Conservation (phyloP, 1,139 yeast species). For the Geotrichum fermentans region DNA sequence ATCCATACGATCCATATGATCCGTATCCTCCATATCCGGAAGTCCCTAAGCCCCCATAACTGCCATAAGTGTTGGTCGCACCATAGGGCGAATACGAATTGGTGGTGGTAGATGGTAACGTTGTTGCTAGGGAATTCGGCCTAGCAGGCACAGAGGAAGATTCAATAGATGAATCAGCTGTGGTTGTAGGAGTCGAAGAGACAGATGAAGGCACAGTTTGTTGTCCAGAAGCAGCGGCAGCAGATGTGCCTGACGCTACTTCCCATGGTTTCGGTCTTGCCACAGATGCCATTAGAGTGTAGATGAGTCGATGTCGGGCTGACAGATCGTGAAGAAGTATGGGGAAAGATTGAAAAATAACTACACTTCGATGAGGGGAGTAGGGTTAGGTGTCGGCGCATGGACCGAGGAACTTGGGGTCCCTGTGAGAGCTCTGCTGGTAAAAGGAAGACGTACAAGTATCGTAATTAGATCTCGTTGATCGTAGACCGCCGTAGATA, state of each 20-base stretch:
- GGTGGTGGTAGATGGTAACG: constrained; percentile 8
- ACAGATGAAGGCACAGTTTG: constrained; percentile 2
- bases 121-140: constrained; percentile 7
- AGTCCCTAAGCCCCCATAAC: constrained; percentile 22
- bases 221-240: constrained; percentile 28
- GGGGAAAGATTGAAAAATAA: no score
- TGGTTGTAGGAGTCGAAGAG: constrained; percentile 5
- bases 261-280: constrained; percentile 83
- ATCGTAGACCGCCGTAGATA: no score
- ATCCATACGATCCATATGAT: constrained; percentile 25
- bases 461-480: no score
- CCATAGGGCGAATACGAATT: constrained; percentile 17
- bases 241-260: constrained; percentile 45
- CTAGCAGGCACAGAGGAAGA: constrained; percentile 1
- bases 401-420: no score
- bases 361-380: no score
- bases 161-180: constrained; percentile 2
- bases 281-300: constrained; percentile 33
- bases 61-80: constrained; percentile 25
- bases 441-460: no score
- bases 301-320: no score
- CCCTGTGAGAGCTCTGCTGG: no score
- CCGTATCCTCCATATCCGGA: constrained; percentile 22
- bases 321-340: no score
- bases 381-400: no score